Evolutionary conservation across 2,329 filamentous ascomycete genomes (phyloP).

Genomic region (Orbilia blumenaviensis): DNA sequence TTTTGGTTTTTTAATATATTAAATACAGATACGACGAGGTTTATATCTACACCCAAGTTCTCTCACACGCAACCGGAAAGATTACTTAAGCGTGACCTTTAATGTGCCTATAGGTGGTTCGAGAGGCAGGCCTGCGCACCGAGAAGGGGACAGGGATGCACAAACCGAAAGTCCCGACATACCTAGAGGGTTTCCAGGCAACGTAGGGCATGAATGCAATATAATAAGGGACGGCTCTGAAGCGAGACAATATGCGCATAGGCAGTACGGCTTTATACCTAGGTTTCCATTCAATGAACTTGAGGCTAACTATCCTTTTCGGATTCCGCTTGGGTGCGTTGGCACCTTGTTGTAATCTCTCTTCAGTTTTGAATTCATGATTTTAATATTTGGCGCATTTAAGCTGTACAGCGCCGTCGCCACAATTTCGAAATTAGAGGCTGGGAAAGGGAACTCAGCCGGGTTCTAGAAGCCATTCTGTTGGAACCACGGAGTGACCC

Average conservation of each 20-base stretch:
- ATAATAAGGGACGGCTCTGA: slow-evolving; percentile 19
- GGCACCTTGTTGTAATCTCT: slow-evolving; percentile 18
- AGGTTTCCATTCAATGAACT: not conserved
- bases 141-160: slow-evolving; percentile 4
- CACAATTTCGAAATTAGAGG: not conserved
- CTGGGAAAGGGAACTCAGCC: not conserved
- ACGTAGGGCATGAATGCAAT: slow-evolving; percentile 37
- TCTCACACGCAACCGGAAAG: slow-evolving; percentile 12
- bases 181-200: slow-evolving; percentile 31
- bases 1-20: slow-evolving; percentile 15
- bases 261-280: slow-evolving; percentile 29
- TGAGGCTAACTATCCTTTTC: not conserved
- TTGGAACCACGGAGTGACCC: slow-evolving; percentile 11
- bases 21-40: slow-evolving; percentile 4
- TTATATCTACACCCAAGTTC: slow-evolving; percentile 17
- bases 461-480: not conserved
- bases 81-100: slow-evolving; percentile 39
- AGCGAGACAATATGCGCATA: slow-evolving; percentile 29
- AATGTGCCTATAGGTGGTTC: slow-evolving; percentile 5
- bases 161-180: slow-evolving; percentile 50
- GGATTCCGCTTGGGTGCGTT: slow-evolving; percentile 1
- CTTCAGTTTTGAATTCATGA: not conserved
- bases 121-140: no score
- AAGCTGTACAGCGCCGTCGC: no score
- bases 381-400: no score